Conservation (phyloP, 2,329 filamentous ascomycete species). For the Diaporthe amygdali region DNA sequence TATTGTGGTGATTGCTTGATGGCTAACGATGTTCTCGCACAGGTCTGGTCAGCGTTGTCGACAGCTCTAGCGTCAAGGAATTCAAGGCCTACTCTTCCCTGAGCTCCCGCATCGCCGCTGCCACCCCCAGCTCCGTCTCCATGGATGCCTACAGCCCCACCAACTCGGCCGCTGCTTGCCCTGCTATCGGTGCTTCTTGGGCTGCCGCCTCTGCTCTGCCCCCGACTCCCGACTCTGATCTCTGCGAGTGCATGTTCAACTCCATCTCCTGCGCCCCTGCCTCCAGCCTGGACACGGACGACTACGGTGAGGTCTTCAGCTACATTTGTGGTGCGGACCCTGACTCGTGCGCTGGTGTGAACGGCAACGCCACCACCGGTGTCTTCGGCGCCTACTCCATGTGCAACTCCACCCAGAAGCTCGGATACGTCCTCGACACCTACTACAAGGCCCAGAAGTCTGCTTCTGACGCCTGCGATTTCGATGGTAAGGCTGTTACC, state of each 20-base stretch:
- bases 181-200: slow-evolving; percentile 70
- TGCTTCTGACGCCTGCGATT: slow-evolving; percentile 68
- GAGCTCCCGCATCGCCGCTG: slow-evolving; percentile 71
- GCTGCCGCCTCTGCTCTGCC: slow-evolving; percentile 74
- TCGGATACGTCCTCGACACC: slow-evolving; percentile 74
- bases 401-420: slow-evolving; percentile 73
- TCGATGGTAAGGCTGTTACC: slow-evolving; percentile 65
- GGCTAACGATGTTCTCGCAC: slow-evolving; percentile 31
- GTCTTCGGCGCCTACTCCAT: slow-evolving; percentile 80
- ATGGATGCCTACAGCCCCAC: slow-evolving; percentile 73
- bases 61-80: slow-evolving; percentile 64
- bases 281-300: slow-evolving; percentile 57
- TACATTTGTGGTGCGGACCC: slow-evolving; percentile 68
- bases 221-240: slow-evolving; percentile 76
- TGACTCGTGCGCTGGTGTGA: slow-evolving; percentile 69
- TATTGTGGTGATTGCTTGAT: too few species aligned
- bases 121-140: slow-evolving; percentile 69
- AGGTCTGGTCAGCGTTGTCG: slow-evolving; percentile 69
- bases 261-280: slow-evolving; percentile 74
- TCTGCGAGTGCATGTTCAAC: slow-evolving; percentile 87
- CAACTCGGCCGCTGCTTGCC: slow-evolving; percentile 77
- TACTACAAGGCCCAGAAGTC: slow-evolving; percentile 69
- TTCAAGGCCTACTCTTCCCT: slow-evolving; percentile 78
- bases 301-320: slow-evolving; percentile 73
- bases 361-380: slow-evolving; percentile 68